A percentile compares a stretch with the other conserved stretches of the same genome.
Conservation (phyloP, 2,329 filamentous ascomycete genomes). For the Drechslera avenae region DNA sequence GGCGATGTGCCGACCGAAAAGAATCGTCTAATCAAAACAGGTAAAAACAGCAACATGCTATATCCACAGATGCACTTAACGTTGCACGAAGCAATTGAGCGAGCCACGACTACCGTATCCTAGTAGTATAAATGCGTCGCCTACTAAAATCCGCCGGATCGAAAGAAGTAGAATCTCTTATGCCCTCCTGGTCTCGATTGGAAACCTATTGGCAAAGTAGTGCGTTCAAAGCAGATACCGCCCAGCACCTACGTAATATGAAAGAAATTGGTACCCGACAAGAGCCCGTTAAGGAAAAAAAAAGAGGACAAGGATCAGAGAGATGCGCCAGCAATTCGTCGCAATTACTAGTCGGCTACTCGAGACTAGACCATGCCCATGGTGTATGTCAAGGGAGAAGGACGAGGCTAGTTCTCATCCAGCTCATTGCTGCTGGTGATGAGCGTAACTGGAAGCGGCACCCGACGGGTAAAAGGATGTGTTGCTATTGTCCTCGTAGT, state of each 20-base stretch:
- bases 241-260: too few relatives aligned
- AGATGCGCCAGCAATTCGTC: background rate
- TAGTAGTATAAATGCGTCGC: too few relatives aligned
- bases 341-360: background rate
- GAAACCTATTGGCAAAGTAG: too few relatives aligned
- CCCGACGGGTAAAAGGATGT: background rate
- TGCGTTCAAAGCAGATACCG: too few relatives aligned
- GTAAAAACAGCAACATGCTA: background rate
- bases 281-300: too few relatives aligned
- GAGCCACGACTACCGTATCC: background rate
- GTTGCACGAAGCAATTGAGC: background rate
- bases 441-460: background rate
- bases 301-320: too few relatives aligned
- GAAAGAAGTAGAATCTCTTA: too few relatives aligned
- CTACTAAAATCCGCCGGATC: background rate
- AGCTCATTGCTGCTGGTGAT: slow-evolving; percentile 3
- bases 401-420: background rate
- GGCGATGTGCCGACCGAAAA: too few relatives aligned
- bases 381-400: background rate
- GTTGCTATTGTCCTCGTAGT: background rate
- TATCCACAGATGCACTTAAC: background rate
- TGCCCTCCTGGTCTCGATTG: too few relatives aligned
- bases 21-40: too few relatives aligned
- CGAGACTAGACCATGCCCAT: background rate
- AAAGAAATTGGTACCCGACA: too few relatives aligned